These are phyloP conservation scores for Plantago elongata DNA, from an alignment of 257 asterid species.

Conservation along the genomic window DNA sequence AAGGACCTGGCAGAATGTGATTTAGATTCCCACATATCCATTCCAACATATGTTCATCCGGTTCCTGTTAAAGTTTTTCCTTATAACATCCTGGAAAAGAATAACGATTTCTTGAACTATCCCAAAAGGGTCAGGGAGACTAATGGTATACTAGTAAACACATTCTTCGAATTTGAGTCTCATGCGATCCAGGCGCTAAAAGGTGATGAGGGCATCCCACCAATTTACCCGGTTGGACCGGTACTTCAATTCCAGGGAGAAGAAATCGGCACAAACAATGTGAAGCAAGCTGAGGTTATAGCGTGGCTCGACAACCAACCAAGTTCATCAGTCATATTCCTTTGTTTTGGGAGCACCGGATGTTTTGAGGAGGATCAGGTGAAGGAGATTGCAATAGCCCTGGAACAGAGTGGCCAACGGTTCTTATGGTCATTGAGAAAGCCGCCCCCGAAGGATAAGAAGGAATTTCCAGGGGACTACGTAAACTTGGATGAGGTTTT, in stretches of 20 bases:
- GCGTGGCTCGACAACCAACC: too few relatives aligned
- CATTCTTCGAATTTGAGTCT: constrained; percentile 41
- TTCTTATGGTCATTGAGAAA: too few relatives aligned
- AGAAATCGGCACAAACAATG: too few relatives aligned
- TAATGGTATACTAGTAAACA: constrained; percentile 41
- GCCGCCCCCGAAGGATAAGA: too few relatives aligned
- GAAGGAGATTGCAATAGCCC: too few relatives aligned
- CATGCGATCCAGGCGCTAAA: constrained; percentile 21
- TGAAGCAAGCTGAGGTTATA: too few relatives aligned
- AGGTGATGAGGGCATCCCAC: constrained; percentile 11
- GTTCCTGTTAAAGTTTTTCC: constrained; percentile 30
- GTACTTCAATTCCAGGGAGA: constrained; percentile 2
- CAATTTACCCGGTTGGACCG: constrained; percentile 47
- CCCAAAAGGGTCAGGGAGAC: constrained; percentile 3
- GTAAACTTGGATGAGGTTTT: too few relatives aligned
- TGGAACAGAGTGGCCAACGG: too few relatives aligned
- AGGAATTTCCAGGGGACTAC: too few relatives aligned
- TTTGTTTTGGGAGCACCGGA: too few relatives aligned
- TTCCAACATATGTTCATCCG: constrained; percentile 17
- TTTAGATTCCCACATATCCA: neutral
- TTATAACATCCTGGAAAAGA: neutral
- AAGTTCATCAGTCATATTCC: too few relatives aligned
- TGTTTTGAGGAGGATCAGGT: too few relatives aligned
- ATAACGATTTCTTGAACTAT: neutral
- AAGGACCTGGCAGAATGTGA: neutral